Evolutionary conservation across 305 asterid genomes (phyloP).

Genomic region (Fraxinus platypoda): DNA sequence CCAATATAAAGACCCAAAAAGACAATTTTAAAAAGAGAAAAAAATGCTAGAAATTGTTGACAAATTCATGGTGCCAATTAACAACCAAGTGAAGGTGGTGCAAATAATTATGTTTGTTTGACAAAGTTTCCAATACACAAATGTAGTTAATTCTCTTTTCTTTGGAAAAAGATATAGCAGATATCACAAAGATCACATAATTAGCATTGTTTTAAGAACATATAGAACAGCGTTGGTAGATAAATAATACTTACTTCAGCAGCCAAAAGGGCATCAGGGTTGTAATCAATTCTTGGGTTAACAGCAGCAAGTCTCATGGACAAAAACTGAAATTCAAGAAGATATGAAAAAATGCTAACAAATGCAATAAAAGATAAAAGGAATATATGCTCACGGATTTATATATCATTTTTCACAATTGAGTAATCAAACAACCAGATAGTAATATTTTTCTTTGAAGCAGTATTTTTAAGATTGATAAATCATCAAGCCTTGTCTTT

Average conservation of each 20-base stretch:
- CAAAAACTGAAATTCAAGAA: slow-evolving; percentile 59
- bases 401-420: neutral
- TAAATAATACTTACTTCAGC: slow-evolving; percentile 57
- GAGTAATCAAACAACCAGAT: neutral
- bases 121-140: neutral
- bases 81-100: neutral
- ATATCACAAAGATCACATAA: neutral
- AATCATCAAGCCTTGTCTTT: neutral
- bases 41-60: neutral
- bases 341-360: neutral
- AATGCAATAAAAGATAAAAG: neutral
- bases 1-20: neutral
- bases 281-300: slow-evolving; percentile 69
- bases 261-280: slow-evolving; percentile 62
- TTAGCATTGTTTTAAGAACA: neutral
- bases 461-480: neutral
- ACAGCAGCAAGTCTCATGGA: slow-evolving; percentile 96
- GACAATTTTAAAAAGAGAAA: neutral
- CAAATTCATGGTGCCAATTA: neutral
- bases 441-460: neutral
- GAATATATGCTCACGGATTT: neutral
- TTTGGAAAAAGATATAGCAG: neutral
- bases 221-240: neutral
- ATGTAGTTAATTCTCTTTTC: neutral
- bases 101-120: neutral